Evolutionary conservation across 345 rosid genomes (phyloP).

Genomic region (Gossypium anomalum): DNA sequence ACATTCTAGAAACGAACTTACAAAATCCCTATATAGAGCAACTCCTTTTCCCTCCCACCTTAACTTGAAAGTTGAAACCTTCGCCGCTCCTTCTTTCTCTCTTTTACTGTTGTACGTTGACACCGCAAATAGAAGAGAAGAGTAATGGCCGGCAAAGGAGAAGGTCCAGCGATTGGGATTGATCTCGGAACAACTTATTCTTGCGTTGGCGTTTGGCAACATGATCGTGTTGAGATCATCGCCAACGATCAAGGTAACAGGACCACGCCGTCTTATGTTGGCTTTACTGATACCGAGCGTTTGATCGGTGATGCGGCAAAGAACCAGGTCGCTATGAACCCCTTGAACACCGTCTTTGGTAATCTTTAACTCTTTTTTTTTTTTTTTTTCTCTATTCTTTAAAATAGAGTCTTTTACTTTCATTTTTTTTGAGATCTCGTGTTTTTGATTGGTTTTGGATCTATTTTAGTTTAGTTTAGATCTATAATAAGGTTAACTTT

Average conservation of each 20-base stretch:
- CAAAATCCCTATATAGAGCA: conserved; percentile 30
- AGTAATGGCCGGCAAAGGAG: conserved; percentile 70
- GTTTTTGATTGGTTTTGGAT: conserved; percentile 8
- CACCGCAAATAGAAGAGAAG: background rate
- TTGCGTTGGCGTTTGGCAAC: conserved; percentile 79
- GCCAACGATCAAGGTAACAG: conserved; percentile 75
- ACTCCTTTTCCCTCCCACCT: background rate
- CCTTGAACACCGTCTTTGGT: conserved; percentile 68
- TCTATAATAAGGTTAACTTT: background rate
- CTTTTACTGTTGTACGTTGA: conserved; percentile 5
- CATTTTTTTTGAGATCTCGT: conserved; percentile 16
- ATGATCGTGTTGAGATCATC: conserved; percentile 71
- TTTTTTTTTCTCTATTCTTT: too few species aligned
- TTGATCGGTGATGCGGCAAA: conserved; percentile 80
- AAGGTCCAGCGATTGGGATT: conserved; percentile 75
- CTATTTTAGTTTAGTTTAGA: background rate
- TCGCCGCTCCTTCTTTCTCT: conserved; percentile 1
- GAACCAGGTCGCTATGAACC: conserved; percentile 86
- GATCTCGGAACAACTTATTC: conserved; percentile 73
- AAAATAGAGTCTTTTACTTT: background rate
- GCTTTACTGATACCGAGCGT: conserved; percentile 63
- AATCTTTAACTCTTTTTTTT: conserved; percentile 15
- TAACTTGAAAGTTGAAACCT: conserved; percentile 26
- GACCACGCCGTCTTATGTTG: conserved; percentile 67
- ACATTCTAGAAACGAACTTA: conserved; percentile 35